Conservation (phyloP, 2,329 filamentous ascomycete genomes). For the Aspergillus glaucus region DNA sequence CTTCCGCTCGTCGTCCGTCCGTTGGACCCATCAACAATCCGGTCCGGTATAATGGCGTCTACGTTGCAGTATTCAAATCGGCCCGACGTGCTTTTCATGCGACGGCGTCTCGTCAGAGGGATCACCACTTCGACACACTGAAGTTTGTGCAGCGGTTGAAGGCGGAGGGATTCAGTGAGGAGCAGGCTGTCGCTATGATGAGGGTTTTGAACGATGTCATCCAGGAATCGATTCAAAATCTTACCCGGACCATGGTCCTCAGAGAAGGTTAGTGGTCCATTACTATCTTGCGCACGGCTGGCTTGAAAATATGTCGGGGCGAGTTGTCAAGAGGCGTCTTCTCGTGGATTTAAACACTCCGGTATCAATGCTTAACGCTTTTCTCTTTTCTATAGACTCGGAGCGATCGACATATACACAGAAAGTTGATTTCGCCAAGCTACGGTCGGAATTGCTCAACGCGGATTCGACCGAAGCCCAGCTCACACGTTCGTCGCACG, state of each 20-base stretch:
- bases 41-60: conserved; percentile 43
- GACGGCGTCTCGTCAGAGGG: conserved; percentile 55
- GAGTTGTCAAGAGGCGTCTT: not conserved
- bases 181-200: conserved; percentile 98
- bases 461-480: conserved; percentile 87
- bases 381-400: conserved; percentile 30
- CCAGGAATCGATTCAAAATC: conserved; percentile 95
- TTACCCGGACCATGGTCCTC: conserved; percentile 95
- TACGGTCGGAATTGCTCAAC: conserved; percentile 86
- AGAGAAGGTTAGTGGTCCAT: conserved; percentile 69
- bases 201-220: conserved; percentile 93
- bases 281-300: not conserved
- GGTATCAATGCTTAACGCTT: not conserved
- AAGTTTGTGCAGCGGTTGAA: conserved; percentile 91
- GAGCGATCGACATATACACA: conserved; percentile 59
- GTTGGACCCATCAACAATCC: conserved; percentile 22
- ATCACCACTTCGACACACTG: conserved; percentile 96
- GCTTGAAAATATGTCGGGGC: not conserved
- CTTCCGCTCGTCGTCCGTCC: conserved; percentile 8
- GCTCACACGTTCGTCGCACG: conserved; percentile 81
- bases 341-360: not conserved
- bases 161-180: conserved; percentile 88
- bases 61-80: conserved; percentile 38
- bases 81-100: conserved; percentile 55
- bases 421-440: conserved; percentile 96